These are phyloP conservation scores for Dictyophora rubrovolvata DNA, from an alignment of 768 basidiomycete species.

Conservation along the genomic window DNA sequence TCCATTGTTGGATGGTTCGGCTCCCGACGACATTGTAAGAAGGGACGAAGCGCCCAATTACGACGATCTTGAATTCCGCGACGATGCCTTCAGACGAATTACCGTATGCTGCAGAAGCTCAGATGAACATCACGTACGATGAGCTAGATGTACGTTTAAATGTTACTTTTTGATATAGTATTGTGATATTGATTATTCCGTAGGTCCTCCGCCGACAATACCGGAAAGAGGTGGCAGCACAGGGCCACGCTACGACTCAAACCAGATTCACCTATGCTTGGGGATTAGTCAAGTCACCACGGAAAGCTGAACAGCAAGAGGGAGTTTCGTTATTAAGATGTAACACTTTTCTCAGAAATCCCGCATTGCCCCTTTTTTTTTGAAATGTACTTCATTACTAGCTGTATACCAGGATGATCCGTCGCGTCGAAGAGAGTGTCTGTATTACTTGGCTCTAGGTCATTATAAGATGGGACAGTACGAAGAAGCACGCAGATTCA, in stretches of 20 bases:
- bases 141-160: conserved; percentile 66
- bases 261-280: conserved; percentile 97
- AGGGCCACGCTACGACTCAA: conserved; percentile 82
- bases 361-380: conserved; percentile 3
- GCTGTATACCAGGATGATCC: conserved; percentile 90
- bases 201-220: conserved; percentile 87
- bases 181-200: background rate
- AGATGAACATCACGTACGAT: conserved; percentile 78
- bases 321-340: conserved; percentile 90
- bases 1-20: background rate
- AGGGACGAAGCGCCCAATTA: background rate
- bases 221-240: conserved; percentile 68
- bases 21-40: background rate
- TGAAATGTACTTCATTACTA: conserved; percentile 21
- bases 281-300: conserved; percentile 90
- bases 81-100: conserved; percentile 53
- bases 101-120: conserved; percentile 92
- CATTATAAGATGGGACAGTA: conserved; percentile 96
- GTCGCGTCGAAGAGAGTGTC: conserved; percentile 78
- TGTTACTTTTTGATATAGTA: background rate
- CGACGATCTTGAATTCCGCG: background rate
- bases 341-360: conserved; percentile 17
- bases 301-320: conserved; percentile 78
- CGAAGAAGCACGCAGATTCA: conserved; percentile 85
- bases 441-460: conserved; percentile 93